phyloP scores from a whole-genome alignment of 306 rosid genomes.

The Sophora flavescens region DNA sequence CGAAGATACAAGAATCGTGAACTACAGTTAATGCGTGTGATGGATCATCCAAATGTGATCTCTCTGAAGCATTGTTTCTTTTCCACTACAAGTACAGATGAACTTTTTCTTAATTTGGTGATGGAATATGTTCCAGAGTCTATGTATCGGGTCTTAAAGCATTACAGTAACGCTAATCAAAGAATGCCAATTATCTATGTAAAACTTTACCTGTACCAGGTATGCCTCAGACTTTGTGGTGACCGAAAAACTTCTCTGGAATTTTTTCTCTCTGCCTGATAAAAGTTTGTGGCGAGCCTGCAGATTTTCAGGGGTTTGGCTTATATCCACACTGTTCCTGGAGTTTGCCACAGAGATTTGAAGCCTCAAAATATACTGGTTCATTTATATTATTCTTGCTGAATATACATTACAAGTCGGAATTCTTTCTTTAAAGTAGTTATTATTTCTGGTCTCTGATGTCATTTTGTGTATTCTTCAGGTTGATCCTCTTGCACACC shows the following conservation, averaged over 20 bases:
- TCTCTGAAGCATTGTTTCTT: conserved; percentile 94
- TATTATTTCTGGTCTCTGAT: conserved; percentile 34
- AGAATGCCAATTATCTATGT: conserved; percentile 91
- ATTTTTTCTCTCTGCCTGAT: conserved; percentile 33
- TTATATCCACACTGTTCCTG: conserved; percentile 87
- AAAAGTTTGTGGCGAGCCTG: conserved; percentile 14
- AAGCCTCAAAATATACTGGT: conserved; percentile 98
- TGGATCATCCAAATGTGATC: conserved; percentile 97
- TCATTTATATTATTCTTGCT: conserved; percentile 41
- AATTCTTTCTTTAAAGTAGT: neutral
- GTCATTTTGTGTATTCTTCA: conserved; percentile 47
- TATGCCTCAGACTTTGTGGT: conserved; percentile 37
- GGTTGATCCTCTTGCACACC: conserved; percentile 98
- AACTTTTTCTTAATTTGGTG: conserved; percentile 94
- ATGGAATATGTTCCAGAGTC: conserved; percentile 98
- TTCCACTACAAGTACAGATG: conserved; percentile 88
- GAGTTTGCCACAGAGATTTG: conserved; percentile 96
- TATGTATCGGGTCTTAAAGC: conserved; percentile 85
- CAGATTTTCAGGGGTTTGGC: conserved; percentile 97
- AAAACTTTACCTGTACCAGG: conserved; percentile 96
- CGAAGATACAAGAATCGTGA: conserved; percentile 92
- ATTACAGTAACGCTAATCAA: conserved; percentile 79
- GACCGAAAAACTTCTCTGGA: conserved; percentile 22
- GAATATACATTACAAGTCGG: neutral
- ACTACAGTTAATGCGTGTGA: conserved; percentile 92